Base-by-base conservation (phyloP, 805 yeast genomes). In the Starmerella cellae region DNA sequence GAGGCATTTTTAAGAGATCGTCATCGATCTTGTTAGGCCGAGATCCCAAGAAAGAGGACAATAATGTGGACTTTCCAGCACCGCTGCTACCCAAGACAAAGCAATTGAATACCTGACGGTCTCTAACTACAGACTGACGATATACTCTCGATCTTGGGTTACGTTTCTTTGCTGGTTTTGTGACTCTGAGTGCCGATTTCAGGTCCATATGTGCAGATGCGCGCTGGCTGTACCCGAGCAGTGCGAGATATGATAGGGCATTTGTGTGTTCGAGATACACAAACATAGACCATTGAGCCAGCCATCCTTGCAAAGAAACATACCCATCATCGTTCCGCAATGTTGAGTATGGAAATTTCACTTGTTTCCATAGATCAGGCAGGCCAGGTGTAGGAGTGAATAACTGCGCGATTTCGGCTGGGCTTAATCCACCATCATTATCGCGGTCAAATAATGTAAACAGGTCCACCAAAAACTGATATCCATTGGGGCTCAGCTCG, bases 251-350 rank as follows among this genome's bases (percentile, higher is more conserved):
- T 39, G 84, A 93, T 39, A 91, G 68, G 0, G 97, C 85, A 1
- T 84, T 79, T 52, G 71, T 75, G 56, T 81, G 75, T 53, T 87
- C 94, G 24, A 91, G 64, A 51, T 75, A 85, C 0, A 97, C 88
- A 0, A 95, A 84, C 82, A 91, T 81, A 53, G 88, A 79, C 99
- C 99, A 91, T 55, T 88, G 97, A 0, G 98, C 98, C 30, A 91
- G 63, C 99, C 99, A 91, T 2, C 99, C 98, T 63, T 93, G 98
- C 22, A 91, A 61, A 0, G 97, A 84, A 3, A 91, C 85, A 57
- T 76, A 73, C 0, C 95, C 96, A 48, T 77, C 78, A 50, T 85
- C 95, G 57, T 85, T 87, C 41, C 94, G 74, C 1, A 88, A 95
- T 10, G 94, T 82, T 1, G 94, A 75, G 21, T 71, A 66, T 0